Evolutionary conservation across 768 basidiomycete species (phyloP).

Genomic region (Candolleomyces eurysporus): DNA sequence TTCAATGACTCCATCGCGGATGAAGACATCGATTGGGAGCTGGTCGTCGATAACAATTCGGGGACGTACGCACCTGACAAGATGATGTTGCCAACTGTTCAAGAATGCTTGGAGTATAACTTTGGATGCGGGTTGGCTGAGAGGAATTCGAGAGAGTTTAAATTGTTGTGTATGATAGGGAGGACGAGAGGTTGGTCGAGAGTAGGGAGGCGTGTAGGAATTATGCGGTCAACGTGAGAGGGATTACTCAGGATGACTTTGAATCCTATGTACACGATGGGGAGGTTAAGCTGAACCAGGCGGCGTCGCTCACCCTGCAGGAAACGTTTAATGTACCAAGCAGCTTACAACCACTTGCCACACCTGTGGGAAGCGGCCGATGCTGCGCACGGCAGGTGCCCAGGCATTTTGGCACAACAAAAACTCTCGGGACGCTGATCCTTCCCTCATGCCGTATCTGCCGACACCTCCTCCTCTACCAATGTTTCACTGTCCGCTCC

Average conservation of each 20-base stretch:
- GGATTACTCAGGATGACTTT: conserved; percentile 56
- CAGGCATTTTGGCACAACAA: too few relatives aligned
- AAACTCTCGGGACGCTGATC: too few relatives aligned
- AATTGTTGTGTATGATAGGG: conserved; percentile 52
- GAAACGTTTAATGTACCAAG: neutral
- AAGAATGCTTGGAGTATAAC: conserved; percentile 67
- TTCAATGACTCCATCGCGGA: conserved; percentile 58
- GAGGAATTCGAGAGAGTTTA: conserved; percentile 40
- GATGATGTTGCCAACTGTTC: conserved; percentile 55
- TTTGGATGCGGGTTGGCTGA: conserved; percentile 35
- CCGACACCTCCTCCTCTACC: too few relatives aligned
- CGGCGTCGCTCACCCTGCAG: conserved; percentile 10
- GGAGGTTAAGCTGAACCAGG: conserved; percentile 48
- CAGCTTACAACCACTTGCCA: too few relatives aligned
- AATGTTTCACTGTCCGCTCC: too few relatives aligned
- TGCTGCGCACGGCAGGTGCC: too few relatives aligned
- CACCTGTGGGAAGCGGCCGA: too few relatives aligned
- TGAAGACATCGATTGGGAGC: conserved; percentile 66
- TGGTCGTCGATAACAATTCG: conserved; percentile 84
- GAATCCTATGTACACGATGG: conserved; percentile 58
- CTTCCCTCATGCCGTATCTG: too few relatives aligned
- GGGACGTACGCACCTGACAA: conserved; percentile 82
- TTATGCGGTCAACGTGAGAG: conserved; percentile 62
- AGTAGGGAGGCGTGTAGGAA: conserved; percentile 67
- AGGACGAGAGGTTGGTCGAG: conserved; percentile 52